Evolutionary conservation across 2,329 filamentous ascomycete genomes (phyloP), one percentile per base, ranked within the genome.

Genomic region (Fusarium incarnatum): DNA sequence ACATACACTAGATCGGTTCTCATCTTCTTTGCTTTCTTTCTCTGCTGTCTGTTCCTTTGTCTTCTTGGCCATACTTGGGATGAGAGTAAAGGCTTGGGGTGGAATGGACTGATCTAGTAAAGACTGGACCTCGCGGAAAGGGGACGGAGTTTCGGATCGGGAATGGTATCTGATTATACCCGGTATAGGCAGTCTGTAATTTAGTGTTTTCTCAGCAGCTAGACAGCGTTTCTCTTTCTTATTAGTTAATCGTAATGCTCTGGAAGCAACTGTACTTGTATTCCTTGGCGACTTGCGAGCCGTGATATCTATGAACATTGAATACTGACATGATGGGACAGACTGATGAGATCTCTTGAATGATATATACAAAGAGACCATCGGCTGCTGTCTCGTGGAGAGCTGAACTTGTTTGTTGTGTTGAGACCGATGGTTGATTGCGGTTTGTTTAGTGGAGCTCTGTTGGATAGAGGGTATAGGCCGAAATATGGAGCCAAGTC

Each of bases 131-230:
- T 41, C 46, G 55, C 48, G 66, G 69, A 70, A 50, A 70, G 46
- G 73, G 67, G 69, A 64, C 50, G 73, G 70, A 60, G 72, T 74
- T 75, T 44, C 56, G 73, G 59, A 56, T 70, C 55, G 54, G 60
- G 58, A 56, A 57, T 64, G 58, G 46, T 73, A 57, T 64, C 71
- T 73, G 62, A 74, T 66, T 74, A 75, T 75, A 75, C 73, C 73
- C 73, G 62, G 72, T 73, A 68, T 60, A 67, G 61, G 68, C 64
- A 71, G 67, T 63, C 53, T 47, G 53, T 57, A 71, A 57, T 69
- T 47, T 25, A 58, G 54, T 73, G 45, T 56, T 59, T 54, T 50
- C 67, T 56, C 62, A 60, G 32, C 56, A 54, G 56, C 37, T 58
- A 65, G 68, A 69, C 48, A 56, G 18, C 27, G 37, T 53, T 49